Conservation (phyloP, 2,329 filamentous ascomycete species). For the Penicillium sp. region DNA sequence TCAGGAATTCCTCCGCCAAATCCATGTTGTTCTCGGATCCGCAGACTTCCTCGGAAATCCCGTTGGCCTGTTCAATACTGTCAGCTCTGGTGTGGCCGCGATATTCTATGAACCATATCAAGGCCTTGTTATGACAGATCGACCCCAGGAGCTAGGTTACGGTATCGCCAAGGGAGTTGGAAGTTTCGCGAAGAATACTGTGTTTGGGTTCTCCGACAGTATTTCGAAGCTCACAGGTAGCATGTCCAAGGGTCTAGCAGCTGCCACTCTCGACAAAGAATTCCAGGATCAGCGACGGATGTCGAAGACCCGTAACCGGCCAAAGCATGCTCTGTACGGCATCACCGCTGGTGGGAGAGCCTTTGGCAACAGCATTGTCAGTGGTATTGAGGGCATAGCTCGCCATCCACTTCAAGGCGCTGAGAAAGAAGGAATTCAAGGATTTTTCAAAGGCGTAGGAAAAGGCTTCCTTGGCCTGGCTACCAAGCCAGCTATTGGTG, state of each 20-base stretch:
- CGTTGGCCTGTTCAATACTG: constrained; percentile 96
- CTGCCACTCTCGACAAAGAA: constrained; percentile 95
- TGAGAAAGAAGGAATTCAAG: constrained; percentile 89
- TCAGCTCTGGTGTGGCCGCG: constrained; percentile 94
- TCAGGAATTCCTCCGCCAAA: constrained; percentile 92
- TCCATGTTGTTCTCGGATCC: constrained; percentile 96
- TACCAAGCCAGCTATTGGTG: constrained; percentile 95
- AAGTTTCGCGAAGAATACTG: constrained; percentile 97
- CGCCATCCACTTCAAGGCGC: constrained; percentile 94
- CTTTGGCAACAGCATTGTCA: constrained; percentile 88
- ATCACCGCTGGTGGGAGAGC: constrained; percentile 95
- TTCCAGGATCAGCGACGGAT: constrained; percentile 97
- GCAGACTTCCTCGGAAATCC: constrained; percentile 98
- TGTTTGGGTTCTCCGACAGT: constrained; percentile 96
- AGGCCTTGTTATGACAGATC: constrained; percentile 92
- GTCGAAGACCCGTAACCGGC: constrained; percentile 87
- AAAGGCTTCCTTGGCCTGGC: constrained; percentile 94
- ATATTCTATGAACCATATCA: constrained; percentile 99
- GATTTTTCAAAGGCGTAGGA: constrained; percentile 96
- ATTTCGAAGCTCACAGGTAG: constrained; percentile 98
- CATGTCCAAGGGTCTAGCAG: constrained; percentile 93
- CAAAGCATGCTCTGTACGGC: constrained; percentile 96
- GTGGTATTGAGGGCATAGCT: constrained; percentile 89
- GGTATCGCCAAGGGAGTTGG: constrained; percentile 96
- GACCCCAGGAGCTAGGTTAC: constrained; percentile 90